phyloP scores from a whole-genome alignment of 2,329 filamentous ascomycete genomes.

The Pseudogymnoascus sp. region DNA sequence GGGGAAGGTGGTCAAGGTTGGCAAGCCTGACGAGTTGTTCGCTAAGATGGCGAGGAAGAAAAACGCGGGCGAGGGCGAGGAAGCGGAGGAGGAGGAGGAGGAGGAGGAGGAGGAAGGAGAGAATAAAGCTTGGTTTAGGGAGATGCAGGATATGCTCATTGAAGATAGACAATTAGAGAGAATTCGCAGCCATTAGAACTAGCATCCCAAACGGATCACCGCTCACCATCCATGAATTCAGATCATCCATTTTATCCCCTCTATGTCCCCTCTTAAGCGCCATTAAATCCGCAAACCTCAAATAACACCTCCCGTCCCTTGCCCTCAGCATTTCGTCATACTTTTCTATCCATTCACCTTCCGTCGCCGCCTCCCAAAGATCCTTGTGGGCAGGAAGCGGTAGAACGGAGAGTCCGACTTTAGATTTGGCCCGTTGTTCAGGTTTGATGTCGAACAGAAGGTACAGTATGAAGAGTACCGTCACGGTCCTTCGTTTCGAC shows the following conservation, averaged over 20 bases:
- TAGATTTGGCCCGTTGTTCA: slow-evolving; percentile 14
- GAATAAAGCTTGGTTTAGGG: slow-evolving; percentile 3
- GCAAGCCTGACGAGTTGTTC: not conserved
- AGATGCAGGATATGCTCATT: slow-evolving; percentile 6
- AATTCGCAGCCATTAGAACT: slow-evolving; percentile 16
- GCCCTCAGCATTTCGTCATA: slow-evolving; percentile 16
- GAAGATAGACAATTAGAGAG: not conserved
- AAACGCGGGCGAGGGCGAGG: not conserved
- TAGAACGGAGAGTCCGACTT: slow-evolving; percentile 15
- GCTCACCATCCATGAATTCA: slow-evolving; percentile 16
- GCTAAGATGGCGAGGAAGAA: not conserved
- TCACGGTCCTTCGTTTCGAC: slow-evolving; percentile 16
- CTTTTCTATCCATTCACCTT: slow-evolving; percentile 13
- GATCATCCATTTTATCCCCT: slow-evolving; percentile 11
- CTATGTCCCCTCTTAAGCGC: slow-evolving; percentile 13
- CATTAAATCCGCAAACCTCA: slow-evolving; percentile 16
- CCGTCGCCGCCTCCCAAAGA: slow-evolving; percentile 14
- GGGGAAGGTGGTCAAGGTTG: not conserved
- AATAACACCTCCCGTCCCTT: slow-evolving; percentile 14
- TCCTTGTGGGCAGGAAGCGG: slow-evolving; percentile 15
- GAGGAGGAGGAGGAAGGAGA: not conserved
- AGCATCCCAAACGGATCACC: slow-evolving; percentile 16
- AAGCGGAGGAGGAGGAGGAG: not conserved
- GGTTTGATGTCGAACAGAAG: slow-evolving; percentile 17
- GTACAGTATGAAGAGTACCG: slow-evolving; percentile 14